A percentile compares a stretch with the other conserved stretches of the same genome.
Conservation (phyloP, 2,329 filamentous ascomycete species). For the Pseudopyrenochaeta lycopersici region DNA sequence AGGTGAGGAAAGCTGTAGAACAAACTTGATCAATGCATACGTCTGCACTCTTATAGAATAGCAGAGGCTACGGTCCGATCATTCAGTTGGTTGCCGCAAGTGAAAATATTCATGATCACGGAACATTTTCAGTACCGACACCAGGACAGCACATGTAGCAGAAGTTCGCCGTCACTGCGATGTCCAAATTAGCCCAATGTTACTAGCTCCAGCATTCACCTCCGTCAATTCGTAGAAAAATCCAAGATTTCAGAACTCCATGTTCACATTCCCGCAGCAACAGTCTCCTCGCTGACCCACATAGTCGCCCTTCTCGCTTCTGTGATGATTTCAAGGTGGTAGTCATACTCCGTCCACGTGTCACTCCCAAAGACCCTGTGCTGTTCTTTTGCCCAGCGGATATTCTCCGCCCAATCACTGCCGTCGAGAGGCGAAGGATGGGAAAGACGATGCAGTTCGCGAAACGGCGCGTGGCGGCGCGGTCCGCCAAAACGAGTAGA, state of each 20-base stretch:
- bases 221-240: not conserved
- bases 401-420: slow-evolving; percentile 44
- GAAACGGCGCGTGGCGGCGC: slow-evolving; percentile 28
- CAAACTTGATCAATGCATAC: too few species aligned
- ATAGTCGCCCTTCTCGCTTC: slow-evolving; percentile 19
- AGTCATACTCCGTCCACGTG: slow-evolving; percentile 40
- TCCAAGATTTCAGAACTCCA: not conserved
- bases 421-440: slow-evolving; percentile 21
- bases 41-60: too few species aligned
- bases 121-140: too few species aligned
- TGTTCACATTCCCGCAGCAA: slow-evolving; percentile 7
- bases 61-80: too few species aligned
- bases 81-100: too few species aligned
- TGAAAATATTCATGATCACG: too few species aligned
- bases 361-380: slow-evolving; percentile 20
- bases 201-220: not conserved
- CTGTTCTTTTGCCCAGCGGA: slow-evolving; percentile 45
- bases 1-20: too few species aligned
- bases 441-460: slow-evolving; percentile 36
- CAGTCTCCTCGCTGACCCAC: slow-evolving; percentile 38
- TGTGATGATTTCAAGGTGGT: slow-evolving; percentile 33
- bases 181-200: too few species aligned
- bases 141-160: too few species aligned
- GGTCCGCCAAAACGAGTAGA: slow-evolving; percentile 28
- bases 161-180: too few species aligned